Evolutionary conservation across 352 stramenopile species (phyloP).

Genomic region (Globisporangium abappressorium): DNA sequence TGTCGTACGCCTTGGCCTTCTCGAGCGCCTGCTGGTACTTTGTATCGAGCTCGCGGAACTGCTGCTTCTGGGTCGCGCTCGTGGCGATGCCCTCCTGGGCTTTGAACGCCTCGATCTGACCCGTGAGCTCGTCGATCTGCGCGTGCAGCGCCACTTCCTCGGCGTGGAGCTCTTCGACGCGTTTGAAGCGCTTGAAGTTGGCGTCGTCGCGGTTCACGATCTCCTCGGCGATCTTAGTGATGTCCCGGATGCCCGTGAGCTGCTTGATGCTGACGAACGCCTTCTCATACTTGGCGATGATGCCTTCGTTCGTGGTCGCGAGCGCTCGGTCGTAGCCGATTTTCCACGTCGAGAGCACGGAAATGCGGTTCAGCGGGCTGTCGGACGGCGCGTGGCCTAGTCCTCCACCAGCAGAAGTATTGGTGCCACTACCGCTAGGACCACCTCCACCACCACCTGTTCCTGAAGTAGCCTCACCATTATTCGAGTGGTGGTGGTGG

Average conservation of each 20-base stretch:
- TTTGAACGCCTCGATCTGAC: constrained; percentile 64
- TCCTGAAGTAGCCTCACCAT: not conserved
- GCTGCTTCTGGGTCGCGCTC: constrained; percentile 52
- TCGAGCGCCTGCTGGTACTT: constrained; percentile 38
- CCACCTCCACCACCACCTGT: not conserved
- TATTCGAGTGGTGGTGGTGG: not conserved
- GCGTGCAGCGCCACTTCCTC: constrained; percentile 51
- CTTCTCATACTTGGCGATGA: constrained; percentile 59
- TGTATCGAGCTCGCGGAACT: constrained; percentile 37
- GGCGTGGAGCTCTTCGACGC: constrained; percentile 60
- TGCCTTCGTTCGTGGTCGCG: constrained; percentile 35
- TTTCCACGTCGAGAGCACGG: constrained; percentile 66
- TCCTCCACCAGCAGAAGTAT: not conserved
- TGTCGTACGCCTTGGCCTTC: constrained; percentile 43
- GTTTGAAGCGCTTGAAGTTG: constrained; percentile 82
- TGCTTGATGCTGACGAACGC: constrained; percentile 61
- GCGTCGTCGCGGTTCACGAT: constrained; percentile 62
- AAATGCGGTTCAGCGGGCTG: constrained; percentile 45
- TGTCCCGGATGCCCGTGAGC: constrained; percentile 52
- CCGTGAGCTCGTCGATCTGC: constrained; percentile 44
- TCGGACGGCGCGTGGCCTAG: constrained; percentile 16
- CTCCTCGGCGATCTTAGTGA: constrained; percentile 42
- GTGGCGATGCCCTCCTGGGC: constrained; percentile 62
- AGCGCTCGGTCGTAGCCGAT: constrained; percentile 70
- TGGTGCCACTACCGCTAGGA: not conserved